Conservation (phyloP, 2,329 filamentous ascomycete species). For the Stachybotrys echinatus region DNA sequence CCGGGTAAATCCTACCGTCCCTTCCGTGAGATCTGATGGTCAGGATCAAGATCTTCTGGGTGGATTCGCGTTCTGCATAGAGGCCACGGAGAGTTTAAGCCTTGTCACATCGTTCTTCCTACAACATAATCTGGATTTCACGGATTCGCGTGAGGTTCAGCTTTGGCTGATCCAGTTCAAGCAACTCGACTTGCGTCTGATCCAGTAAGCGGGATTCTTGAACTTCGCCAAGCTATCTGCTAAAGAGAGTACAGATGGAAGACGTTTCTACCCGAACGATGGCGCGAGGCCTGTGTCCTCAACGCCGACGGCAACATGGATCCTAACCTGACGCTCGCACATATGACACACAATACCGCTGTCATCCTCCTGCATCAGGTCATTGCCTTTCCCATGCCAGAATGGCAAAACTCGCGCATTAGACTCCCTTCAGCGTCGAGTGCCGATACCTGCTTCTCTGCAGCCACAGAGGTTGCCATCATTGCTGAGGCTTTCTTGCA, state of each 20-base stretch:
- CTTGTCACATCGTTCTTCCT: conserved; percentile 37
- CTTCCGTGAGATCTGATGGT: conserved; percentile 11
- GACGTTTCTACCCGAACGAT: conserved; percentile 36
- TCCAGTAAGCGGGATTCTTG: conserved; percentile 23
- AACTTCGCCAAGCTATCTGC: neutral
- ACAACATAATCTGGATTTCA: conserved; percentile 31
- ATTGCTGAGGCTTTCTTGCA: conserved; percentile 10
- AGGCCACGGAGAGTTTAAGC: conserved; percentile 36
- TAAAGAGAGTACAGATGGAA: conserved; percentile 29
- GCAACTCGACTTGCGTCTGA: conserved; percentile 34
- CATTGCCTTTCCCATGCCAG: conserved; percentile 13
- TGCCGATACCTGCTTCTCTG: conserved; percentile 11
- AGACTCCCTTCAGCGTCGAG: conserved; percentile 7
- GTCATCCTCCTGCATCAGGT: conserved; percentile 17
- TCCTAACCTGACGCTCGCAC: conserved; percentile 27
- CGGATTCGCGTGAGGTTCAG: conserved; percentile 27
- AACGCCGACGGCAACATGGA: conserved; percentile 33
- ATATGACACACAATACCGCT: conserved; percentile 17
- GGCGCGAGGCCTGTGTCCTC: conserved; percentile 32
- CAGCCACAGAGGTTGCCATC: conserved; percentile 8
- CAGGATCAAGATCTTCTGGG: conserved; percentile 24
- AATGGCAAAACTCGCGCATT: conserved; percentile 9
- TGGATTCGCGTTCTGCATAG: conserved; percentile 39
- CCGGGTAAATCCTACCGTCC: conserved; percentile 7
- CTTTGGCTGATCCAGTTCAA: conserved; percentile 40